A percentile compares a stretch with the other conserved stretches of the same genome.
Evolutionary conservation across 202 grass and related monocot genomes (phyloP).

Genomic region (Dendrocalamus latiflorus): DNA sequence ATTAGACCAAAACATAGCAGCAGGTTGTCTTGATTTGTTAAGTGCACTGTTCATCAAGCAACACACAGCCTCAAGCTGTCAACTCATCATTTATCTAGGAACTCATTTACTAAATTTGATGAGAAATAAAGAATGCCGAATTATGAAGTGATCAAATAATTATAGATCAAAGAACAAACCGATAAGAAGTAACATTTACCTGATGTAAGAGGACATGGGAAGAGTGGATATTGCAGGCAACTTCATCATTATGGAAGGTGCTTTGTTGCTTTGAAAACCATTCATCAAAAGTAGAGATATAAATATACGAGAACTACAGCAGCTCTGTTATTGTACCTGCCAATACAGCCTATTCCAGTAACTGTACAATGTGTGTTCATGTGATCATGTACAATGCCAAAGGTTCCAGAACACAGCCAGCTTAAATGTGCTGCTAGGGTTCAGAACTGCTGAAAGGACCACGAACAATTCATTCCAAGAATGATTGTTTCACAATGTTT

Average conservation of each 20-base stretch:
- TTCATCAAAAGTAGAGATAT: background rate
- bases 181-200: constrained; percentile 24
- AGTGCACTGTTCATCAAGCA: background rate
- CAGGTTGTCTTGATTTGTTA: background rate
- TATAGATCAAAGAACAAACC: background rate
- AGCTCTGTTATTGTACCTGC: background rate
- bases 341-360: constrained; percentile 10
- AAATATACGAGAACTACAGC: background rate
- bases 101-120: background rate
- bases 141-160: background rate
- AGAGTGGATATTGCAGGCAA: background rate
- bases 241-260: background rate
- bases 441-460: background rate
- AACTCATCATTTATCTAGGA: background rate
- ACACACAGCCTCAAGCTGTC: background rate
- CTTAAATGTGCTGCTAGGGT: background rate
- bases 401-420: background rate
- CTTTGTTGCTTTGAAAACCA: background rate
- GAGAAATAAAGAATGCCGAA: background rate
- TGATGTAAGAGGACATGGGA: background rate
- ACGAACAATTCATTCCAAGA: background rate
- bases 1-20: background rate
- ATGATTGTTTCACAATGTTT: background rate
- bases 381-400: background rate
- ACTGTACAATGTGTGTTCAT: background rate